These are phyloP conservation scores for Skeletonema grethae DNA, from an alignment of 108 stramenopile genomes.

Conservation along the genomic window DNA sequence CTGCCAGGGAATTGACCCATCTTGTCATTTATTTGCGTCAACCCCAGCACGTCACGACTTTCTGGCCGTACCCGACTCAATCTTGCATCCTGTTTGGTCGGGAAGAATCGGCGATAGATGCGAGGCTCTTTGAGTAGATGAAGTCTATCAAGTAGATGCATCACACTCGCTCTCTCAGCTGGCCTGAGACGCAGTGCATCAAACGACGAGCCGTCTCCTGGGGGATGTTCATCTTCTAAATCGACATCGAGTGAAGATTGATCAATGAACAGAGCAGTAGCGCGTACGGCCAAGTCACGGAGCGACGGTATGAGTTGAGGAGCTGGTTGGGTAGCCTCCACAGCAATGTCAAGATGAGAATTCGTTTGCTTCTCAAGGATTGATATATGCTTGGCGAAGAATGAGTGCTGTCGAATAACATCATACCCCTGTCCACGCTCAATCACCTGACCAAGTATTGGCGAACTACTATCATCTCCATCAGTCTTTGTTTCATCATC, in stretches of 20 bases:
- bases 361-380: conserved; percentile 14
- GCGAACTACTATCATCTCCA: conserved; percentile 2
- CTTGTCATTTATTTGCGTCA: conserved; percentile 84
- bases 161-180: conserved; percentile 61
- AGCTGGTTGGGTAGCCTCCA: conserved; percentile 42
- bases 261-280: conserved; percentile 68
- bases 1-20: conserved; percentile 67
- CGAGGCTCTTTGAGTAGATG: conserved; percentile 71
- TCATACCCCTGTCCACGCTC: conserved; percentile 45
- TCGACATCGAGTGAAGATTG: conserved; percentile 66
- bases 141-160: conserved; percentile 76
- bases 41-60: conserved; percentile 72
- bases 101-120: conserved; percentile 79
- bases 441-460: conserved; percentile 26
- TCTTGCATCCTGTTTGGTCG: conserved; percentile 51
- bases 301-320: conserved; percentile 76
- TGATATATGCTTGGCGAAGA: conserved; percentile 39
- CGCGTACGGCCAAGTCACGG: conserved; percentile 77
- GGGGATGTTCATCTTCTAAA: conserved; percentile 71
- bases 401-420: conserved; percentile 58
- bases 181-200: conserved; percentile 65
- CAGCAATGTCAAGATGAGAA: conserved; percentile 26
- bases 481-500: conserved; percentile 5
- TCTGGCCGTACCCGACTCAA: conserved; percentile 60
- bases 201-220: conserved; percentile 70